Conservation (phyloP, 805 yeast genomes). For the Candida cerambycidarum region DNA sequence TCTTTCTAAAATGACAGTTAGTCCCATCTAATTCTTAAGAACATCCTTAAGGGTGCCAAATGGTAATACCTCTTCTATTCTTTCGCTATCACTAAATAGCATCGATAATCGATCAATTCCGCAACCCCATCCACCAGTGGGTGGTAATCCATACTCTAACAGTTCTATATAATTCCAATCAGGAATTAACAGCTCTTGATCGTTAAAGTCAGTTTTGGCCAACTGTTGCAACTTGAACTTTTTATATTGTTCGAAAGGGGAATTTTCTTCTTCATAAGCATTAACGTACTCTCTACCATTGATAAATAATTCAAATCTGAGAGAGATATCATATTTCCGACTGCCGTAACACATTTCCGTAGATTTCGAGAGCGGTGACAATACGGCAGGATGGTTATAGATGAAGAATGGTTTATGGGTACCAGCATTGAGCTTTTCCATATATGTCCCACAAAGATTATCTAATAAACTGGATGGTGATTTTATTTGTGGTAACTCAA, state of each 20-base stretch:
- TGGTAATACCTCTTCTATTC: slow-evolving; percentile 74
- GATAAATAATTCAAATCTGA: slow-evolving; percentile 83
- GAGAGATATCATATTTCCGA: slow-evolving; percentile 45
- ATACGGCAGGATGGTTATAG: slow-evolving; percentile 74
- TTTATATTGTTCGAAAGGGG: slow-evolving; percentile 65
- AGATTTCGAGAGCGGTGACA: slow-evolving; percentile 90
- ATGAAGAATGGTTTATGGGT: slow-evolving; percentile 64
- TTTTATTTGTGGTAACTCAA: slow-evolving; percentile 34
- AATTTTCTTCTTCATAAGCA: slow-evolving; percentile 96
- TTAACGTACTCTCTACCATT: slow-evolving; percentile 79
- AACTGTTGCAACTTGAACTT: slow-evolving; percentile 64
- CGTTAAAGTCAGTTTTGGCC: slow-evolving; percentile 48
- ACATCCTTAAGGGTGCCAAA: slow-evolving; percentile 79
- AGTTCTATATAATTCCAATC: slow-evolving; percentile 70
- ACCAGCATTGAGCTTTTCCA: slow-evolving; percentile 52
- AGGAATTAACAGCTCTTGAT: slow-evolving; percentile 63
- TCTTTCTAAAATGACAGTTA: too few relatives aligned
- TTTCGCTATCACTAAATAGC: slow-evolving; percentile 61
- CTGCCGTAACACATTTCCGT: slow-evolving; percentile 27
- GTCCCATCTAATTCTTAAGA: slow-evolving; percentile 55
- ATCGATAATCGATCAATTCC: slow-evolving; percentile 88
- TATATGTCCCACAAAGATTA: slow-evolving; percentile 53
- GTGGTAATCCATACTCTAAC: slow-evolving; percentile 94
- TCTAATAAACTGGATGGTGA: slow-evolving; percentile 67
- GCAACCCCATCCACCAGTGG: slow-evolving; percentile 97